These are phyloP conservation scores for Diplodia scrobiculata DNA, from an alignment of 2,329 filamentous ascomycete genomes.

Conservation along the genomic window DNA sequence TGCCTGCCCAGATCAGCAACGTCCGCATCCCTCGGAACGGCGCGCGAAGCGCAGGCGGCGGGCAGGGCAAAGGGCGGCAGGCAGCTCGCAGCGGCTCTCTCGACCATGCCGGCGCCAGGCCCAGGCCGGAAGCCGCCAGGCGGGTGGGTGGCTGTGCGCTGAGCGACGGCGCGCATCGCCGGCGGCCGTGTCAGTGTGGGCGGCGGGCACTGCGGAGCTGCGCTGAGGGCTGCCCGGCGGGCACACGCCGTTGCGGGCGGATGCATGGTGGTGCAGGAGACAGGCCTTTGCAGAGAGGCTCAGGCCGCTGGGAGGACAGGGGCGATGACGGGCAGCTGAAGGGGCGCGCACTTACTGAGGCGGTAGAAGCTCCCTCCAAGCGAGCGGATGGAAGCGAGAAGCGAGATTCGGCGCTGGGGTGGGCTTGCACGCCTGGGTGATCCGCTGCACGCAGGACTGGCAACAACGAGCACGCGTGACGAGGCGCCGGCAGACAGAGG, in stretches of 20 bases:
- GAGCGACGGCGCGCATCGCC: constrained; percentile 17
- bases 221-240: not conserved
- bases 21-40: constrained; percentile 23
- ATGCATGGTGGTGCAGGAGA: not conserved
- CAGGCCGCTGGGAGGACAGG: constrained; percentile 10
- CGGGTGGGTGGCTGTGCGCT: constrained; percentile 21
- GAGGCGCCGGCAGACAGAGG: not conserved
- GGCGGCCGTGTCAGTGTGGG: not conserved
- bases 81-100: not conserved
- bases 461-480: too few species aligned
- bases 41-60: not conserved
- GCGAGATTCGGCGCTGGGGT: constrained; percentile 1
- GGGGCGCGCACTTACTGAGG: constrained; percentile 19
- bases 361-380: constrained; percentile 8
- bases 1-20: constrained; percentile 24
- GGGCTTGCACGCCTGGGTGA: constrained; percentile 7
- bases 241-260: constrained; percentile 14
- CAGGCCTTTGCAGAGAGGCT: constrained; percentile 5
- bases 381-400: constrained; percentile 15
- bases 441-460: constrained; percentile 13
- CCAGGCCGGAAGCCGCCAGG: constrained; percentile 18
- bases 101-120: constrained; percentile 1
- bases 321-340: constrained; percentile 26
- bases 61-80: constrained; percentile 4
- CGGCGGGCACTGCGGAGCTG: not conserved